Conservation (phyloP, 176 grass and related monocot species). For the Paspalum vaginatum region DNA sequence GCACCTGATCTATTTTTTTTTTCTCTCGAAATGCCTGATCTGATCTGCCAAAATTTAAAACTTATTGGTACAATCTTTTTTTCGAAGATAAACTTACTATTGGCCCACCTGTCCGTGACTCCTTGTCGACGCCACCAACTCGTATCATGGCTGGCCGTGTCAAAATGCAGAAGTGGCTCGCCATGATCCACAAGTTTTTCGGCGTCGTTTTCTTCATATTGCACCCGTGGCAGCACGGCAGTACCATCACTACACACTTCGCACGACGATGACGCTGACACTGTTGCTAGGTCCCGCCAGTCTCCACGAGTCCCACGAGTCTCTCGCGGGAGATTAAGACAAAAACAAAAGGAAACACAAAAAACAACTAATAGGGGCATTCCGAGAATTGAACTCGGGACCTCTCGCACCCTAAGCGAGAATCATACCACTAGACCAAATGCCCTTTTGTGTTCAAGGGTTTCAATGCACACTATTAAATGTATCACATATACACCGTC, state of each 20-base stretch:
- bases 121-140: not conserved
- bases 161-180: not conserved
- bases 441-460: conserved; percentile 42
- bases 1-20: not conserved
- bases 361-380: conserved; percentile 41
- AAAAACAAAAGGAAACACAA: not conserved
- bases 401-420: conserved; percentile 98
- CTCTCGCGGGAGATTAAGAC: not conserved
- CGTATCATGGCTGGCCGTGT: not conserved
- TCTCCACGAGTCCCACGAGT: not conserved
- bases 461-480: too few species aligned
- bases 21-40: not conserved
- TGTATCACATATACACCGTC: too few species aligned
- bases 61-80: too few species aligned
- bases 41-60: not conserved
- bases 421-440: conserved; percentile 99
- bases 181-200: conserved; percentile 31
- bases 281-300: not conserved
- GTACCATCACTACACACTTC: too few species aligned
- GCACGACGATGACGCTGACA: not conserved
- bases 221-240: not conserved
- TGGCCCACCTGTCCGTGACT: not conserved
- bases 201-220: not conserved
- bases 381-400: conserved; percentile 98
- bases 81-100: too few species aligned